phyloP scores from a whole-genome alignment of 1,284 basidiomycete species.

The Cryptococcus sp. region DNA sequence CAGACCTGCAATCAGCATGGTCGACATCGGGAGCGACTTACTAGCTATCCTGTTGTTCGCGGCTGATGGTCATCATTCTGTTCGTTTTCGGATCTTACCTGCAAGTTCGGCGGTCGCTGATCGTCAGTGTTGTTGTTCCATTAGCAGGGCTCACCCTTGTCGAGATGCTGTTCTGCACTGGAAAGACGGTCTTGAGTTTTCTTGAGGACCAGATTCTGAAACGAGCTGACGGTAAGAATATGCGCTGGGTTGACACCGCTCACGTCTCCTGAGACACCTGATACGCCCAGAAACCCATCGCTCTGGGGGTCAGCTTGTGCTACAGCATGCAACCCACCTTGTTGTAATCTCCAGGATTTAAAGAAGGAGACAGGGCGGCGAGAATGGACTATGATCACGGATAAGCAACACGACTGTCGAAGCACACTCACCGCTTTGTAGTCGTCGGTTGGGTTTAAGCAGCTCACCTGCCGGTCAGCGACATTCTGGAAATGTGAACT shows the following conservation, averaged over 20 bases:
- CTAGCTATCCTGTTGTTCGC: constrained; percentile 21
- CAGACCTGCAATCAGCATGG: constrained; percentile 9
- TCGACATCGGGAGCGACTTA: constrained; percentile 7
- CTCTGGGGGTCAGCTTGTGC: constrained; percentile 8
- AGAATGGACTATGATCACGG: constrained; percentile 28
- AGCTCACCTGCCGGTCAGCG: constrained; percentile 19
- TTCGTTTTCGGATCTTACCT: constrained; percentile 7
- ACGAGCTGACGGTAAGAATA: constrained; percentile 19
- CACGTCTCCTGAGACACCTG: constrained; percentile 37
- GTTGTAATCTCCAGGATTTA: constrained; percentile 32
- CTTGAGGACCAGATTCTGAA: constrained; percentile 28
- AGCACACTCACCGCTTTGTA: constrained; percentile 29
- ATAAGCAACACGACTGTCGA: neutral
- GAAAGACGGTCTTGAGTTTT: constrained; percentile 25
- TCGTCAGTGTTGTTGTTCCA: neutral
- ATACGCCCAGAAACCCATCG: constrained; percentile 38
- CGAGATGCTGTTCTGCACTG: constrained; percentile 23
- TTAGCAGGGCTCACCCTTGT: constrained; percentile 16
- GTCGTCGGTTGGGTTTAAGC: constrained; percentile 30
- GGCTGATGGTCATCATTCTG: constrained; percentile 7
- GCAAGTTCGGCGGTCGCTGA: constrained; percentile 22
- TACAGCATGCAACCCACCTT: constrained; percentile 3
- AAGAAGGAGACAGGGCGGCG: constrained; percentile 28
- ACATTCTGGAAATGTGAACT: neutral
- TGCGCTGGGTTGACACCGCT: neutral